These are phyloP conservation scores for Echium plantagineum DNA, from an alignment of 257 asterid genomes.

Conservation along the genomic window DNA sequence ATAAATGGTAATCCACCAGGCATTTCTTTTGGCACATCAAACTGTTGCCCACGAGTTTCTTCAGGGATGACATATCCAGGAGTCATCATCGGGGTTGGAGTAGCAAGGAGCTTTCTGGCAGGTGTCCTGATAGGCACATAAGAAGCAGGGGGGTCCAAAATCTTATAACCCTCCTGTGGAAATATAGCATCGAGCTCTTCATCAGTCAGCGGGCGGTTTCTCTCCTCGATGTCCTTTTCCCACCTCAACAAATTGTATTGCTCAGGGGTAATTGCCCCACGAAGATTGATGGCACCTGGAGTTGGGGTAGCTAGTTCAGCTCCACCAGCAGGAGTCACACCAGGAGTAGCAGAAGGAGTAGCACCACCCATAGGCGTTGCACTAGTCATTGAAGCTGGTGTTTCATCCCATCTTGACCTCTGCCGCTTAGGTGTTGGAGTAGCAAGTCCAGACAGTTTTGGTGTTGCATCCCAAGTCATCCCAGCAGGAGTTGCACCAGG, in stretches of 20 bases:
- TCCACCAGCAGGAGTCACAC: constrained; percentile 76
- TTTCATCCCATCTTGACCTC: constrained; percentile 97
- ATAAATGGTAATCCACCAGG: constrained; percentile 78
- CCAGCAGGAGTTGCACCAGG: constrained; percentile 94
- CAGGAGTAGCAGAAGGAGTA: constrained; percentile 85
- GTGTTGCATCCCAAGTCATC: constrained; percentile 93
- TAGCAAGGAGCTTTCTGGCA: constrained; percentile 82
- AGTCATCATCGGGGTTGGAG: constrained; percentile 79
- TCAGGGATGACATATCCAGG: constrained; percentile 70
- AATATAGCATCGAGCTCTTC: constrained; percentile 84
- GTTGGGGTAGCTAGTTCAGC: constrained; percentile 82
- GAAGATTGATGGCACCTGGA: constrained; percentile 58
- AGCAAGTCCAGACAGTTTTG: constrained; percentile 61
- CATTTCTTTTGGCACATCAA: constrained; percentile 79
- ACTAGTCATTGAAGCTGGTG: constrained; percentile 92
- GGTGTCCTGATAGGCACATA: constrained; percentile 92
- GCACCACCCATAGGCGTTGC: constrained; percentile 75
- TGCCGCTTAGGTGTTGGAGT: constrained; percentile 91
- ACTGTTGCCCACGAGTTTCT: constrained; percentile 74
- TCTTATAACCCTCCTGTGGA: constrained; percentile 81
- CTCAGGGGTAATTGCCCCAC: constrained; percentile 77
- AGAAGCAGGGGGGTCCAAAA: constrained; percentile 74
- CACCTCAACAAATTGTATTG: constrained; percentile 76
- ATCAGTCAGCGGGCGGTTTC: constrained; percentile 73
- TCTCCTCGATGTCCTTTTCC: constrained; percentile 90